Base-by-base conservation (phyloP, 345 rosid genomes). In the Aegle marmelos region DNA sequence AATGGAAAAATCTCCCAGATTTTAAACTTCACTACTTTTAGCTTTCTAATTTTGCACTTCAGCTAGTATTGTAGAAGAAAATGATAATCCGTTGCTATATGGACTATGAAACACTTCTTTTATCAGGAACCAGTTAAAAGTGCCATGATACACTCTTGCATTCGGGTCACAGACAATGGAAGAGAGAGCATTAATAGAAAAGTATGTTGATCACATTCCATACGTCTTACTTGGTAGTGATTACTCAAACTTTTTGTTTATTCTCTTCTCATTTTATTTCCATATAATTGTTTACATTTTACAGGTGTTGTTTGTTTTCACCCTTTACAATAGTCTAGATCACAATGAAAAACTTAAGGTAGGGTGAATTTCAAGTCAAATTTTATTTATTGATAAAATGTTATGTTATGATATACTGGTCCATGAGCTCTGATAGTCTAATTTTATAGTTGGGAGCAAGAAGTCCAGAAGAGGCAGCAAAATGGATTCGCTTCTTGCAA, bases 381-480 rank as follows among this genome's bases (percentile, higher is more conserved):
- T 53, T 21, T 36, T 27, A 30, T 67, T 21, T 8, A 21, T 48
- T 27, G 14, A 7, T 21, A 78, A 73, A 6, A 54, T 75, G 37
- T 73, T 56, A 54, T 75, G 37, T 73, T 56, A 30, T 30, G n/a
- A 10, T 21, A 7, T 30, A 31, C 33, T 36, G 24, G 70, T 19
- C 27, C 36, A 48, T 66, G 56, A 76, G 34, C 60, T 39, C 59
- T 74, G 74, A 71, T 45, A 21, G 77, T 76, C 6, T 4, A 41
- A 78, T 63, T 59, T 66, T 63, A 45, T 68, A 96, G 99, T 83
- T 94, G 85, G 99, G 99, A 75, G 98, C 99, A 62, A 88, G 87
- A 74, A 91, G 99, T 87, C 83, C 99, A 68, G 99, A 96, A 87
- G 98, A 94, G 71, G 98, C 98, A 39, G 98, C 94, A 22, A 85